Evolutionary conservation across 2,329 filamentous ascomycete species (phyloP), one percentile per base, ranked within the genome.

Genomic region (Calonectria hawksworthii): DNA sequence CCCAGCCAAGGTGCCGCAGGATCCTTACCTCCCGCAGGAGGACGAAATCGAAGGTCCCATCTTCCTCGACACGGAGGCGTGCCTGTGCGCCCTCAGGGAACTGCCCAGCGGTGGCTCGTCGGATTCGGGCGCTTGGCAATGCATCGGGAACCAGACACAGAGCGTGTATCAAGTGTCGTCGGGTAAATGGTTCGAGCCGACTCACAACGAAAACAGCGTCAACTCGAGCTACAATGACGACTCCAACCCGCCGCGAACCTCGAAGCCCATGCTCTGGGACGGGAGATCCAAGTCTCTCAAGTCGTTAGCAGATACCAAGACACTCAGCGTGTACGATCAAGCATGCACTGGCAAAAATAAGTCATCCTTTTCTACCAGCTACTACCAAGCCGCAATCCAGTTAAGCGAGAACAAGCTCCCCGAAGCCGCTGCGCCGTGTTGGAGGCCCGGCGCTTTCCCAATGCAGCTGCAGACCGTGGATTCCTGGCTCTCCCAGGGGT

Each of bases 131-230:
- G 80, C 81, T n/a, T 88, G 87, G 87, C 86, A 87, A 73, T 88
- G 87, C 74, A 85, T 87, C 36, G 86, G 87, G 16, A 86, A 88
- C 73, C 86, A 87, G 75, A 87, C 85, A 0, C 79, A 86, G 54
- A 82, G 82, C 2, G 82, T 86, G 1, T 87, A 87, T 68, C 75
- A 73, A 3, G 80, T 80, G 23, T 85, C 78, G 26, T 82, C 79
- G 4, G 87, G 86, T 6, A 88, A 87, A 73, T 88, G 86, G 87
- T 88, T 86, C 73, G 80, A 83, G 16, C 79, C 83, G 30, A 67
- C 81, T 2, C 78, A 84, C 28, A 80, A 75, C 14, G 81, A 72
- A 18, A 75, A 14, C 34, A 78, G 75, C 2, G 47, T 81, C 30
- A 70, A 79, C 13, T 73, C 83, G 11, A 79, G 82, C 7, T 82